These are phyloP conservation scores for Metschnikowia reukaufii DNA, from an alignment of 805 yeast genomes.

Conservation along the genomic window DNA sequence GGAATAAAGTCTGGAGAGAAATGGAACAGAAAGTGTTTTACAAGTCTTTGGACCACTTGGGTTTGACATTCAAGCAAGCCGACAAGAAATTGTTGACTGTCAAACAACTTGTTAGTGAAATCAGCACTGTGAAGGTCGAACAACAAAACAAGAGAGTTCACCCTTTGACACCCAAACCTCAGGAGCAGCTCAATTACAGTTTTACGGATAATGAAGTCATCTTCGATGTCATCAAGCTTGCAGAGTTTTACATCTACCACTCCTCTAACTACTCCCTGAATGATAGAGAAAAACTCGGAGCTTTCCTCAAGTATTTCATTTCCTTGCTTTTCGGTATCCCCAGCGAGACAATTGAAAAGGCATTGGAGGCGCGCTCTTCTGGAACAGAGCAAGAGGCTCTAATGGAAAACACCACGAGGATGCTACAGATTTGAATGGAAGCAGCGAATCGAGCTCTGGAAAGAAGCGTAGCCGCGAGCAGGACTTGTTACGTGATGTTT, in stretches of 20 bases:
- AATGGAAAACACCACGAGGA: conserved; percentile 15
- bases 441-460: conserved; percentile 16
- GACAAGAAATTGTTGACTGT: conserved; percentile 91
- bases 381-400: conserved; percentile 20
- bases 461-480: conserved; percentile 54
- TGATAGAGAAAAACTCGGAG: conserved; percentile 76
- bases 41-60: conserved; percentile 92
- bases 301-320: conserved; percentile 68
- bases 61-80: conserved; percentile 93
- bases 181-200: conserved; percentile 61
- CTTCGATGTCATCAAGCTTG: conserved; percentile 68
- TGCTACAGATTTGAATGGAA: conserved; percentile 7
- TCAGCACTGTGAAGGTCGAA: conserved; percentile 88
- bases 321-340: conserved; percentile 69
- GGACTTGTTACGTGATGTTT: conserved; percentile 60
- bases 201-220: conserved; percentile 69
- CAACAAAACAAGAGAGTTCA: conserved; percentile 83
- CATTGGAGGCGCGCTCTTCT: conserved; percentile 25
- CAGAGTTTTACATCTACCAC: conserved; percentile 64
- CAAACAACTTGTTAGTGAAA: conserved; percentile 86
- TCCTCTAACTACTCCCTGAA: conserved; percentile 73
- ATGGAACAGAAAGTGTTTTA: conserved; percentile 92
- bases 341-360: conserved; percentile 46
- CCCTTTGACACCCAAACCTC: conserved; percentile 86
- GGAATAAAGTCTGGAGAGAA: conserved; percentile 99